Evolutionary conservation across 306 rosid species (phyloP), one percentile per base, ranked within the genome.

Genomic region (Prunus mume): DNA sequence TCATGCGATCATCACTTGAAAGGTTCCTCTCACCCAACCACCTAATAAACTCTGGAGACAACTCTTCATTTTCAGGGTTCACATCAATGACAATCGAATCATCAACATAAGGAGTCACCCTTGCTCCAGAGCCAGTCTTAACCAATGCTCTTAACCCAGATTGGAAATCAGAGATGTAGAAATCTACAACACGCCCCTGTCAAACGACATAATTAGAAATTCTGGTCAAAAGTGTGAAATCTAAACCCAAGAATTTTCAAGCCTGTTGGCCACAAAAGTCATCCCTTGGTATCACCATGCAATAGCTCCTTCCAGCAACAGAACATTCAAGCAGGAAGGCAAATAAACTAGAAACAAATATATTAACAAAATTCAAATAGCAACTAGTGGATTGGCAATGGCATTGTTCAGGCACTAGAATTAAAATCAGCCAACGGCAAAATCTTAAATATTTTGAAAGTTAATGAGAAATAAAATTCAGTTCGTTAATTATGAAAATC

Each of bases 91-190:
- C 89, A 73, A 87, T 78, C 0, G 91, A 85, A 75, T 95, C 95
- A 49, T 95, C 97, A 61, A 95, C 97, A 82, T 88, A 95, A 49
- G 99, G 93, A 77, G 97, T 92, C 83, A 95, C 93, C 74, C 91
- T 88, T 22, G 97, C 93, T 69, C 99, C 99, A 76, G 67, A 87
- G 51, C 99, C 99, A 30, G 97, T 85, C 92, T 92, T 95, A 46
- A 95, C 99, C 89, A 95, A 78, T 72, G 99, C 99, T 89, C 99
- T 90, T 71, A 95, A 81, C 72, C 99, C 99, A 66, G 99, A 95
- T 69, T 92, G 99, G 85, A 92, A 95, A 89, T 95, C 99, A 22
- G 99, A 95, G 87, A 95, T 95, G 96, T 95, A 95, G 83, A 95
- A 95, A 86, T 95, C 99, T 64, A 90, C 98, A 78, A 92, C 90